Percentiles rank a stretch among this genome's conserved stretches.
Evolutionary conservation across 768 basidiomycete species (phyloP).

Genomic region (Pulveroboletus sp.): DNA sequence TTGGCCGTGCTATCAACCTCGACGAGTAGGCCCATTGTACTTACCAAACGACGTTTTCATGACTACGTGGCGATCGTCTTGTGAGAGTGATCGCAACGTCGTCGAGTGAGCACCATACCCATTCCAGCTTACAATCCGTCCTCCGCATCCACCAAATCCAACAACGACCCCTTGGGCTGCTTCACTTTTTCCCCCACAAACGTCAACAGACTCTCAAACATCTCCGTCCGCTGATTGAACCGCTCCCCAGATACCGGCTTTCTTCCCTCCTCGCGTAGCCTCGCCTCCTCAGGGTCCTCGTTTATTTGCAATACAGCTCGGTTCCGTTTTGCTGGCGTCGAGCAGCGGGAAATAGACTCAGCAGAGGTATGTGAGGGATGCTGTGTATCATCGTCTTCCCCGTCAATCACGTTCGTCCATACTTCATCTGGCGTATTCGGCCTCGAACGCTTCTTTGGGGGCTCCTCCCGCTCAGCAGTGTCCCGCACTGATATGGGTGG

Average conservation of each 20-base stretch:
- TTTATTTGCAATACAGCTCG: constrained; percentile 24
- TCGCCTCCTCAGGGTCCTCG: constrained; percentile 26
- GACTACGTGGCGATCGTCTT: background rate
- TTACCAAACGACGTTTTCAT: background rate
- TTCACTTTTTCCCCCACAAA: constrained; percentile 62
- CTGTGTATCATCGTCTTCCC: constrained; percentile 20
- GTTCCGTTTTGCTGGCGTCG: constrained; percentile 14
- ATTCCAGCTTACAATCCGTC: constrained; percentile 17
- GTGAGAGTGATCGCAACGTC: background rate
- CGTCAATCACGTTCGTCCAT: constrained; percentile 41
- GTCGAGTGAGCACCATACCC: background rate
- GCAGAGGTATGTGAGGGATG: background rate
- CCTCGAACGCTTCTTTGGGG: constrained; percentile 44
- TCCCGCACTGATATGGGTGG: constrained; percentile 4
- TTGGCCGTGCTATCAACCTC: constrained; percentile 89
- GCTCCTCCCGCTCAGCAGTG: constrained; percentile 22
- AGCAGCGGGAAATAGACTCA: constrained; percentile 1
- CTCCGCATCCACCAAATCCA: constrained; percentile 53
- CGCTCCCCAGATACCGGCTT: constrained; percentile 39
- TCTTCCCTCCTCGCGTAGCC: constrained; percentile 24
- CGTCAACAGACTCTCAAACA: constrained; percentile 63
- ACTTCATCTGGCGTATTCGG: constrained; percentile 39
- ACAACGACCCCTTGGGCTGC: constrained; percentile 58
- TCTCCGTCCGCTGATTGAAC: constrained; percentile 61
- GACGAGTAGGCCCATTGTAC: constrained; percentile 50